A percentile compares a stretch with the other conserved stretches of the same genome.
Conservation (phyloP, 345 rosid species). For the Firmiana major region DNA sequence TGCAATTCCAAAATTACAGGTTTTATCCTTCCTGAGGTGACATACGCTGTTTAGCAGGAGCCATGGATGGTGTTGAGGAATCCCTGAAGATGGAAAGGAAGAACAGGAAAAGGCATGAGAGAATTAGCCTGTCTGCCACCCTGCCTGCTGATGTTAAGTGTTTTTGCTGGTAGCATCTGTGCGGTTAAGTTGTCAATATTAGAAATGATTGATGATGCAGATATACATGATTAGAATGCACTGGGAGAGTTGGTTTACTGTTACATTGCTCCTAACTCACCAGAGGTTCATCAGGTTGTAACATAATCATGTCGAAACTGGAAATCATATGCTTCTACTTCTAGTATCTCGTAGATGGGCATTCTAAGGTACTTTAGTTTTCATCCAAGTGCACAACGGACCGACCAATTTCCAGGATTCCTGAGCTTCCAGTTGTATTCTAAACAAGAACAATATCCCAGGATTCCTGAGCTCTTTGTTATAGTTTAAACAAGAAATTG, state of each 20-base stretch:
- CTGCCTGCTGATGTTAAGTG: background rate
- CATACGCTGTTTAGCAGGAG: background rate
- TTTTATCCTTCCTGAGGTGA: background rate
- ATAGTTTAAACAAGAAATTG: too few species aligned
- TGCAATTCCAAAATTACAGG: background rate
- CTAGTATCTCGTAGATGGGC: background rate
- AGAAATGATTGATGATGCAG: constrained; percentile 22
- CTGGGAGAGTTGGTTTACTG: constrained; percentile 26
- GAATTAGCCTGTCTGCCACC: background rate
- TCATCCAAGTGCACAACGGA: too few species aligned
- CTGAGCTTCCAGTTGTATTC: too few species aligned
- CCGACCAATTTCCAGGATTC: too few species aligned
- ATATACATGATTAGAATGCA: constrained; percentile 15
- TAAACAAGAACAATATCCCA: too few species aligned
- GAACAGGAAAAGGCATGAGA: background rate
- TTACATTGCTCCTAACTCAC: constrained; percentile 23
- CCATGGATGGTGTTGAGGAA: background rate
- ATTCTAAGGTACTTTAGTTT: too few species aligned
- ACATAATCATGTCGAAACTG: background rate
- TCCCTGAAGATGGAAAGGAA: background rate
- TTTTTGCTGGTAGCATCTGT: background rate
- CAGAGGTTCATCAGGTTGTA: constrained; percentile 21
- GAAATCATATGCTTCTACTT: background rate
- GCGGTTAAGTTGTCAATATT: constrained; percentile 15
- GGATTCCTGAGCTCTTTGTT: too few species aligned